Evolutionary conservation across 345 rosid species (phyloP), one percentile per base, ranked within the genome.

Genomic region (Nasturtium officinale): DNA sequence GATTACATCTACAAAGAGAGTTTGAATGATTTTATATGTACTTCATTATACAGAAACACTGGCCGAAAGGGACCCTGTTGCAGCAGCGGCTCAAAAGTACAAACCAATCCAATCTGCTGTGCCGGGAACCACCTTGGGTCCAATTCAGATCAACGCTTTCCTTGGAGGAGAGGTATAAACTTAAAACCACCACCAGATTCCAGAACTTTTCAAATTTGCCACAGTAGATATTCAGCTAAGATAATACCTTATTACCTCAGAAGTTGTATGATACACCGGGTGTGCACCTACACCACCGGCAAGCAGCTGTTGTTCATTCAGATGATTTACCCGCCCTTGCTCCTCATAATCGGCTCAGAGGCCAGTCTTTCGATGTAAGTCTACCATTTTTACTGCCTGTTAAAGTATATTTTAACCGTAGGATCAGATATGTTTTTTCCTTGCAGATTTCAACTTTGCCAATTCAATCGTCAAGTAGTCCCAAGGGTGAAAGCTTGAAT

Each of bases 51-150:
- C 83, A 91, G 98, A 89, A 77, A 77, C 80, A 70, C 87, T 91
- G 96, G 91, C 85, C 7, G 82, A 86, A 81, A 82, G 87, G 79
- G 97, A 94, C 76, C 97, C 97, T 65, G 91, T 81, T 75, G 97
- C 98, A 74, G 97, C 95, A 58, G 86, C 90, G 42, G 98, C 98
- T 12, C 90, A 79, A 29, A 89, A 74, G 83, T 89, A 91, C 79
- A 91, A 85, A 74, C 98, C 98, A 18, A 84, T 89, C 75, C 96
- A 94, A 76, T 94, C 97, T 47, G 96, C 98, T 79, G 98, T 94
- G 78, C 98, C 97, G 65, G 97, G 97, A 81, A 94, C 98, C 51
- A 94, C 98, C 67, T 84, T 94, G 60, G 98, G 97, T 53, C 88
- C 97, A 16, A 94, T 94, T 83, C 91, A 89, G 81, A 94, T 94